phyloP scores from a whole-genome alignment of 2,329 filamentous ascomycete species.

The Alternaria atra region DNA sequence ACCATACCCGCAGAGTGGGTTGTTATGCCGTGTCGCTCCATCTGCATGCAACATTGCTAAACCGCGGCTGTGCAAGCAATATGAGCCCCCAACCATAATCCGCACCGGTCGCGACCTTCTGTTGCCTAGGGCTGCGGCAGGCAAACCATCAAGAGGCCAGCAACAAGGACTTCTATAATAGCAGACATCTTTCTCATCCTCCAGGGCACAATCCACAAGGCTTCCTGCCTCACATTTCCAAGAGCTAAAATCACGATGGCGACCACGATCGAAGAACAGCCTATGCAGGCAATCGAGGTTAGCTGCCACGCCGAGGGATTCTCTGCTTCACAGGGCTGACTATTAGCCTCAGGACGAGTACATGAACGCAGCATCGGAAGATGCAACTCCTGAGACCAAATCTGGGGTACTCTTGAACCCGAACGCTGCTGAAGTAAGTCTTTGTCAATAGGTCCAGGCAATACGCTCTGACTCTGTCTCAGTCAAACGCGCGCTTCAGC shows the following conservation, averaged over 20 bases:
- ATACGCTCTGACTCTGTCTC: slow-evolving; percentile 8
- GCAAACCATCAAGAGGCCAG: slow-evolving; percentile 38
- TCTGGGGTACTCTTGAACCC: slow-evolving; percentile 28
- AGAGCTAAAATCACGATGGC: slow-evolving; percentile 26
- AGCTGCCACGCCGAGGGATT: slow-evolving; percentile 20
- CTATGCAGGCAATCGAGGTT: slow-evolving; percentile 26
- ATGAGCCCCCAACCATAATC: slow-evolving; percentile 13
- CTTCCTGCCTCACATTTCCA: slow-evolving; percentile 21
- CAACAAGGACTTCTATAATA: slow-evolving; percentile 35
- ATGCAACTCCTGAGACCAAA: slow-evolving; percentile 33
- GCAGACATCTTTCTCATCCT: slow-evolving; percentile 24
- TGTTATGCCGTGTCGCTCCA: background rate
- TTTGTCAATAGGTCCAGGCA: too few species aligned
- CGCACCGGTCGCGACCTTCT: slow-evolving; percentile 15
- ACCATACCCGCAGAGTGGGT: background rate
- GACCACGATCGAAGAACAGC: slow-evolving; percentile 30
- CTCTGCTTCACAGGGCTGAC: slow-evolving; percentile 36
- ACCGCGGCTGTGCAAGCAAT: slow-evolving; percentile 35
- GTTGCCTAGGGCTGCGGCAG: slow-evolving; percentile 29
- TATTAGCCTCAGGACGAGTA: slow-evolving; percentile 26
- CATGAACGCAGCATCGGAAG: slow-evolving; percentile 18
- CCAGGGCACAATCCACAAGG: slow-evolving; percentile 31
- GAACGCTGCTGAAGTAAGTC: too few species aligned
- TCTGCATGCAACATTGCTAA: slow-evolving; percentile 2
- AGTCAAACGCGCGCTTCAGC: slow-evolving; percentile 35